Evolutionary conservation across 352 stramenopile genomes (phyloP).

Genomic region (Phytophthora fragariae): DNA sequence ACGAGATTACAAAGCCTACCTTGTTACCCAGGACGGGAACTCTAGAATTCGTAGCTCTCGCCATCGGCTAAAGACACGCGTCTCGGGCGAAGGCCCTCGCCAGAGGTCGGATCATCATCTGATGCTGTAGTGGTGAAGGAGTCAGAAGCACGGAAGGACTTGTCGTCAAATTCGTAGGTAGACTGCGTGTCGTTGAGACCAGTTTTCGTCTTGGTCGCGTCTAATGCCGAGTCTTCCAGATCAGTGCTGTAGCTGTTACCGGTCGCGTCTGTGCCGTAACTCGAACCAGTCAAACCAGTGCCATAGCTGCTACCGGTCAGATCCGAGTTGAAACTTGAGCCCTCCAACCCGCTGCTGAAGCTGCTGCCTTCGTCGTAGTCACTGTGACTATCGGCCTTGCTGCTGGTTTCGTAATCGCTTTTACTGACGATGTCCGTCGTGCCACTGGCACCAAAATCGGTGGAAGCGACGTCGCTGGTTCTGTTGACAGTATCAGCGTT

Average conservation of each 20-base stretch:
- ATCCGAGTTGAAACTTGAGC: constrained; percentile 38
- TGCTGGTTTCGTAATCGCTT: constrained; percentile 19
- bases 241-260: constrained; percentile 28
- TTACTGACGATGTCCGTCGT: not conserved
- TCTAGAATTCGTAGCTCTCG: constrained; percentile 82
- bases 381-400: constrained; percentile 22
- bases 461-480: constrained; percentile 14
- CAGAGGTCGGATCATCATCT: constrained; percentile 26
- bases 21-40: constrained; percentile 7
- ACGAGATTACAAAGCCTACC: constrained; percentile 22
- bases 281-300: constrained; percentile 22
- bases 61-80: constrained; percentile 63
- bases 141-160: constrained; percentile 38
- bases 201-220: constrained; percentile 17
- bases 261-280: constrained; percentile 27
- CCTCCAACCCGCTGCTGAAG: constrained; percentile 35
- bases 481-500: constrained; percentile 42
- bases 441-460: constrained; percentile 24
- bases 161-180: constrained; percentile 57
- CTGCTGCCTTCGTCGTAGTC: constrained; percentile 38
- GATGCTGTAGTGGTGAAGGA: constrained; percentile 42
- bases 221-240: constrained; percentile 28
- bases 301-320: constrained; percentile 36
- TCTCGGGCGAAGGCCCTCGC: constrained; percentile 33
- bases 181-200: constrained; percentile 44